Evolutionary conservation across 2,329 filamentous ascomycete species (phyloP).

Genomic region (Volutella citrinella): DNA sequence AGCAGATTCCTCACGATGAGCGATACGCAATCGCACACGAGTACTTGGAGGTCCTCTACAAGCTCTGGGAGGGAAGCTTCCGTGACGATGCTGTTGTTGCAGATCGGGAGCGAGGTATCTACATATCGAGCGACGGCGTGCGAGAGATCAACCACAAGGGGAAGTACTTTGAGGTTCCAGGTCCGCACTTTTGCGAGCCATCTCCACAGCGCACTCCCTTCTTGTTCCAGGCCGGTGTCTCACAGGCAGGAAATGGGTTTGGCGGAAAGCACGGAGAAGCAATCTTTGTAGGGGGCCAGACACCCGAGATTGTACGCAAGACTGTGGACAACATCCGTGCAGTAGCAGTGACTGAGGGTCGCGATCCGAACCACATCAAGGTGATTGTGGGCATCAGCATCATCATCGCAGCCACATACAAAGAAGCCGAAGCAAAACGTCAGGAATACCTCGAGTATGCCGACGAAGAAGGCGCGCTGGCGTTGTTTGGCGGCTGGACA

Average conservation of each 20-base stretch:
- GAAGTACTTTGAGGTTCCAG: slow-evolving; percentile 28
- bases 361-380: slow-evolving; percentile 10
- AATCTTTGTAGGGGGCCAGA: slow-evolving; percentile 11
- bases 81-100: slow-evolving; percentile 9
- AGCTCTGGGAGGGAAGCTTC: slow-evolving; percentile 12
- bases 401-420: slow-evolving; percentile 6
- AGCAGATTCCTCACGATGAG: slow-evolving; percentile 34
- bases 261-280: slow-evolving; percentile 11
- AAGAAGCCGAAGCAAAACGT: slow-evolving; percentile 8
- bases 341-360: slow-evolving; percentile 3
- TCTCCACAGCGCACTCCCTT: slow-evolving; percentile 10
- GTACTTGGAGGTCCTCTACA: slow-evolving; percentile 10
- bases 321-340: slow-evolving; percentile 9
- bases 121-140: background rate
- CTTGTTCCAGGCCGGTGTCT: slow-evolving; percentile 10
- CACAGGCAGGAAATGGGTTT: slow-evolving; percentile 10
- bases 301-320: slow-evolving; percentile 4
- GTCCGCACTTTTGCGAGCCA: slow-evolving; percentile 42
- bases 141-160: slow-evolving; percentile 16
- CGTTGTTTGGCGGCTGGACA: slow-evolving; percentile 12
- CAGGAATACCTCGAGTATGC: slow-evolving; percentile 9
- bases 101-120: slow-evolving; percentile 3
- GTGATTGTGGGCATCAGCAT: slow-evolving; percentile 11
- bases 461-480: slow-evolving; percentile 9
- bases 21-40: slow-evolving; percentile 13